Evolutionary conservation across 768 basidiomycete genomes (phyloP), one percentile per base, ranked within the genome.

Genomic region (Lentinula sp.): DNA sequence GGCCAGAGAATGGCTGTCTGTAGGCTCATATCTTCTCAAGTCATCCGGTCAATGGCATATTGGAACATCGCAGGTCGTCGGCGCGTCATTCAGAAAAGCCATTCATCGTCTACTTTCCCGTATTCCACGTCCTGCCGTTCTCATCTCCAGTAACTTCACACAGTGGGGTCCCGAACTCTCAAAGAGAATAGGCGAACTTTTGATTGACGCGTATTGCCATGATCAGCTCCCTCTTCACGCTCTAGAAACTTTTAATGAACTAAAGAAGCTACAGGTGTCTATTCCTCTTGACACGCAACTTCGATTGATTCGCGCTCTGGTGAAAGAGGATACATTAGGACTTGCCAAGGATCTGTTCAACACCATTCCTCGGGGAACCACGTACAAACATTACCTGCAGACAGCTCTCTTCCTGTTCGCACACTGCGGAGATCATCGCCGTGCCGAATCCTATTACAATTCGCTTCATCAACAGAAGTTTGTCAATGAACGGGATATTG

Each of bases 361-460:
- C 18, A 64, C 72, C 6, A 56, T 82, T 46, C 61, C 67, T 35
- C 51, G 52, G 56, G 63, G 60, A 59, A 58, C 59, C 32, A 51
- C 16, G 16, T 57, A 53, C 61, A 65, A 62, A 33, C 67, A 71
- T 43, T 70, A 76, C 59, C 66, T 75, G 20, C 75, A 73, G 45
- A 75, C 78, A 0, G 85, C 81, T n/a, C 73, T 89, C 5, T 74
- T 78, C 67, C 70, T 88, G 16, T 75, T 75, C 66, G 77, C 85
- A 6, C 79, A 77, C 32, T 76, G 81, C 59, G 88, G 87, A 33
- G 73, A 87, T 62, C 64, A 72, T 16, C 65, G 66, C 28, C 72
- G 72, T 6, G 78, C 83, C 0, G 72, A 85, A 57, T 65, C 71
- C 20, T 79, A 75, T 64, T 87, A 77, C 65, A 60, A 71, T 43